A percentile compares a stretch with the other conserved stretches of the same genome.
Evolutionary conservation across 2,329 filamentous ascomycete genomes (phyloP).

Genomic region (Penicillium capsulatum): DNA sequence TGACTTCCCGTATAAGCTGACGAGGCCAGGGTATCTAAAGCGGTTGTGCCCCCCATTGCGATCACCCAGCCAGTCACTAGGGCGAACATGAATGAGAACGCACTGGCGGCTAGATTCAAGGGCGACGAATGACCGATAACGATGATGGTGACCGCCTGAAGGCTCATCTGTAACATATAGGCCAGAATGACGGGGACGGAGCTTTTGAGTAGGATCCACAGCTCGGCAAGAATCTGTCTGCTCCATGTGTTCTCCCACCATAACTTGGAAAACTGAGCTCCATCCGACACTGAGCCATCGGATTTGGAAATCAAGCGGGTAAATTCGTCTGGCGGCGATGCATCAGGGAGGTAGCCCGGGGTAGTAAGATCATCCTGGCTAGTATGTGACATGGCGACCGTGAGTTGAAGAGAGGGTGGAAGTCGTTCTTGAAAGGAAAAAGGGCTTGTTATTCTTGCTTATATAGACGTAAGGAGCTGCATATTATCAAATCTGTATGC

Average conservation of each 20-base stretch:
- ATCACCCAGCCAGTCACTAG: conserved; percentile 87
- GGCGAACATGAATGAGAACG: conserved; percentile 91
- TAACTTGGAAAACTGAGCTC: too few species aligned
- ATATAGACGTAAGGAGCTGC: too few species aligned
- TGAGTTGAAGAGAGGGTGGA: too few species aligned
- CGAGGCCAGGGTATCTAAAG: conserved; percentile 78
- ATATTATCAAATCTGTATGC: too few species aligned
- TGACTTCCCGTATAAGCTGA: conserved; percentile 76
- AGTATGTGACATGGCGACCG: too few species aligned
- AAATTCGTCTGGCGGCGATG: conserved; percentile 19
- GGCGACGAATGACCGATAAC: conserved; percentile 76
- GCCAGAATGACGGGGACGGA: conserved; percentile 76
- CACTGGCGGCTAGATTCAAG: conserved; percentile 73
- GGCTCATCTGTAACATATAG: conserved; percentile 78
- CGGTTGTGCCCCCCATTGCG: conserved; percentile 78
- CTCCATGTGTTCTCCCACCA: neutral
- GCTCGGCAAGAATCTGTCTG: conserved; percentile 48
- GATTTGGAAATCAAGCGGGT: conserved; percentile 24
- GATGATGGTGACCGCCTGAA: conserved; percentile 77
- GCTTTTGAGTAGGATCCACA: conserved; percentile 63
- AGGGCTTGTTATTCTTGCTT: too few species aligned
- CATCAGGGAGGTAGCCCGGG: too few species aligned
- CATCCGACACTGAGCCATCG: too few species aligned
- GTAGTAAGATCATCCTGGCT: too few species aligned
- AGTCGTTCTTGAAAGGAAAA: too few species aligned